Percentiles rank a stretch among this genome's conserved stretches.
These are phyloP conservation scores for Rugonectria rugulosa DNA, from an alignment of 2,329 filamentous ascomycete species.

Conservation along the genomic window DNA sequence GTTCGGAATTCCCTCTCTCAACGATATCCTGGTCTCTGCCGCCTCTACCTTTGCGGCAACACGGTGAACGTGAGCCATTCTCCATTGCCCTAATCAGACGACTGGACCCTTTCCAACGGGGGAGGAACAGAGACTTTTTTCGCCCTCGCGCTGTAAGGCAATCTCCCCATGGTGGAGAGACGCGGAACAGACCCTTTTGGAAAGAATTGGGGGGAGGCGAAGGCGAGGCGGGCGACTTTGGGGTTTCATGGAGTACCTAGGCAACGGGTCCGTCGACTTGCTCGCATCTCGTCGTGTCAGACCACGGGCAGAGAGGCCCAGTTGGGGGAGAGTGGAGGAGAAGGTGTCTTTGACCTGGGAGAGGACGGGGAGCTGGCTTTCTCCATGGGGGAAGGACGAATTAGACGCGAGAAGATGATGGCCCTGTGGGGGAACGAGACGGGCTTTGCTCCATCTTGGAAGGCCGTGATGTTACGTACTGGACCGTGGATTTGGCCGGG, in stretches of 20 bases:
- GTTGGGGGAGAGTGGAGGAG: background rate
- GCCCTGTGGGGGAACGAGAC: constrained; percentile 27
- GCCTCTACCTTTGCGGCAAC: constrained; percentile 27
- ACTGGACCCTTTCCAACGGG: constrained; percentile 18
- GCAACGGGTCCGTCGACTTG: background rate
- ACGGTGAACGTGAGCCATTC: constrained; percentile 19
- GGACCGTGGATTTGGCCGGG: constrained; percentile 22
- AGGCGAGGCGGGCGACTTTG: constrained; percentile 5
- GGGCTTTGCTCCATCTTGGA: constrained; percentile 27
- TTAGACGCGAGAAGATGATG: constrained; percentile 19
- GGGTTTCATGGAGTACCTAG: constrained; percentile 3
- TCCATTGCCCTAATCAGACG: constrained; percentile 24
- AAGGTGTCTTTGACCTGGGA: too few species aligned
- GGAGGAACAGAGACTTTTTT: constrained; percentile 20
- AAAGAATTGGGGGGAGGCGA: background rate
- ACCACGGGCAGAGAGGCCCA: constrained; percentile 5
- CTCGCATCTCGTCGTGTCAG: background rate
- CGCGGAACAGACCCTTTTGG: constrained; percentile 17
- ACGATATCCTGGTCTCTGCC: constrained; percentile 29
- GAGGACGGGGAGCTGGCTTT: constrained; percentile 5
- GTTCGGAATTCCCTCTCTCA: constrained; percentile 36
- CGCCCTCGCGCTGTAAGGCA: constrained; percentile 13
- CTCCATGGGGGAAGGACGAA: constrained; percentile 23
- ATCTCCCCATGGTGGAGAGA: constrained; percentile 35
- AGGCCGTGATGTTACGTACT: constrained; percentile 37